Base-by-base conservation (phyloP, 2,329 filamentous ascomycete species). In the Hansfordia pulvinata region DNA sequence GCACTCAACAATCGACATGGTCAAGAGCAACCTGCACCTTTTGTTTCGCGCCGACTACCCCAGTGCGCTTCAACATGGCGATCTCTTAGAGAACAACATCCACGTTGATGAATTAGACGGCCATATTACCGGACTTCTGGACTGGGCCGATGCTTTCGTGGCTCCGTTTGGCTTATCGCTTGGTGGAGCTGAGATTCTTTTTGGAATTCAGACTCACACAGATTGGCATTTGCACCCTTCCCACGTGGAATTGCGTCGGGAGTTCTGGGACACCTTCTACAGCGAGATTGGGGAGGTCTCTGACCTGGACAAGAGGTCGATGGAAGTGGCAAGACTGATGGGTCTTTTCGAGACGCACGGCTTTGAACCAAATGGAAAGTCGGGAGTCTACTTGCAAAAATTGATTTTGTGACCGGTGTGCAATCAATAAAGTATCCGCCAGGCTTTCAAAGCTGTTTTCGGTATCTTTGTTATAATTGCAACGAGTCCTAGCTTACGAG, bases 71-170 rank as follows among this genome's bases (percentile, higher is more conserved):
- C 30, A 38, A 24, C 32, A 38, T 17, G 31, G 19, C 14, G 32
- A 38, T 20, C 32, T 36, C 20, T 21, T 38, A 7, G 36, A 38
- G 27, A 38, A 36, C 27, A 38, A 38, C 23, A 38, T 36, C 23
- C 34, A 38, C 25, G 34, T 38, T 15, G 29, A 35, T 23, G 21
- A 19, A 11, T 19, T 22, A 15, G 37, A 34, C 3, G 36, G 36
- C 14, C 16, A 15, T 8, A 30, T 38, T 20, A 25, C 21, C 19
- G 34, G 36, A 9, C 31, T 38, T 26, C 33, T 28, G 19, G 36
- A 37, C 30, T 38, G 32, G 36, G 10, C 16, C 23, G 30, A 31
- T 12, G 27, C 36, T 12, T 17, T 27, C 16, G 27, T 32, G n/a
- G 14, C 30, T 17, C 36, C 36, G 6, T 37, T 38, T 31, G 34